Conservation (phyloP, 139 green algal species). For the Zygnema circumcarinatum region DNA sequence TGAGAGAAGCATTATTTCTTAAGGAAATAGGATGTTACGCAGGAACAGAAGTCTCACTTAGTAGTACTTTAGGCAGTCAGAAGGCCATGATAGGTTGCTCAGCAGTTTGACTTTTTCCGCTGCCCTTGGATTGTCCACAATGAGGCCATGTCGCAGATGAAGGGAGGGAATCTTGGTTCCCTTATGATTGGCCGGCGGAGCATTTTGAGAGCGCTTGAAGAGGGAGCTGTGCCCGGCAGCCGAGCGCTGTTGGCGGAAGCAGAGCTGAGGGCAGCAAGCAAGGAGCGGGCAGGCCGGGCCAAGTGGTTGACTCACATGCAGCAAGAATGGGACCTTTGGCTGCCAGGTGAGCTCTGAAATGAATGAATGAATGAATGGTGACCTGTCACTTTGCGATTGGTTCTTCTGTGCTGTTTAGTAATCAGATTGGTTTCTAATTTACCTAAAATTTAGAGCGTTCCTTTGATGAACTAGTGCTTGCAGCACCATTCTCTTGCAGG, state of each 20-base stretch:
- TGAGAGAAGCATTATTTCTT: no score
- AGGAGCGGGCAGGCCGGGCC: neutral
- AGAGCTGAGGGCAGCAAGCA: neutral
- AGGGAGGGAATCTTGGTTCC: neutral
- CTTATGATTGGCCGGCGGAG: neutral
- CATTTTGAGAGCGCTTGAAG: neutral
- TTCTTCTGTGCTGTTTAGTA: neutral
- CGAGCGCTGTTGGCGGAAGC: neutral
- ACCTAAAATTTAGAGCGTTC: neutral
- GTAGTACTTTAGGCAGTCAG: no score
- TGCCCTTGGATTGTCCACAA: neutral
- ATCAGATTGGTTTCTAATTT: neutral
- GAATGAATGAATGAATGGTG: neutral
- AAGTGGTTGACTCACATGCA: neutral
- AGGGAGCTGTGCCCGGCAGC: neutral
- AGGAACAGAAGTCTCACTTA: no score
- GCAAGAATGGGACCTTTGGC: neutral
- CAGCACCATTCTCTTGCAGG: neutral
- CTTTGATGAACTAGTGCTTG: neutral
- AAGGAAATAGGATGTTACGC: no score
- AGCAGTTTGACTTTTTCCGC: no score
- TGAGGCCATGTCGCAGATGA: neutral
- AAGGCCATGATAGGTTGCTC: no score
- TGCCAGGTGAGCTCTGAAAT: neutral
- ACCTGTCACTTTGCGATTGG: neutral